phyloP scores from a whole-genome alignment of 176 grass and related monocot genomes.

The Rhipidocladum racemiflorum region DNA sequence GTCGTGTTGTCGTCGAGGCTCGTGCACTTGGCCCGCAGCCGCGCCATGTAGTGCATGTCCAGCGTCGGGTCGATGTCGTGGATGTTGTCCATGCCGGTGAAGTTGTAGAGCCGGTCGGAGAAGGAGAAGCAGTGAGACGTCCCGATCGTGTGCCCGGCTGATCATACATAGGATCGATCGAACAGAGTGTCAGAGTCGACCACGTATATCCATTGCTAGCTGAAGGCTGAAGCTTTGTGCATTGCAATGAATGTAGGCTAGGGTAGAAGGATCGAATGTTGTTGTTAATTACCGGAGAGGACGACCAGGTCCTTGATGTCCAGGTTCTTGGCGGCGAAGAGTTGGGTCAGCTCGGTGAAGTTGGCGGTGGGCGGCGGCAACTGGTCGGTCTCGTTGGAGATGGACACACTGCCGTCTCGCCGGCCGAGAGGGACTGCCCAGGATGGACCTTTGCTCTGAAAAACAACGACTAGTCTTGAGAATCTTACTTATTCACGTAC shows the following conservation, averaged over 20 bases:
- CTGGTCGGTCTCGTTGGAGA: conserved; percentile 46
- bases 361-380: conserved; percentile 59
- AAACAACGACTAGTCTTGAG: background rate
- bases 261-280: background rate
- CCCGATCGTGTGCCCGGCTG: conserved; percentile 80
- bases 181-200: background rate
- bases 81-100: conserved; percentile 57
- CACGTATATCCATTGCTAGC: background rate
- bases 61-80: conserved; percentile 58
- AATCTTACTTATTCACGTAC: background rate
- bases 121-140: conserved; percentile 65
- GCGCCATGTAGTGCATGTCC: conserved; percentile 44
- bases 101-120: conserved; percentile 74
- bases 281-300: conserved; percentile 53
- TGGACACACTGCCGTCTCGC: conserved; percentile 62
- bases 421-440: conserved; percentile 72
- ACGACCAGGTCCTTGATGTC: conserved; percentile 83
- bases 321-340: conserved; percentile 61
- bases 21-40: conserved; percentile 40
- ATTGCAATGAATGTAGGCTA: background rate
- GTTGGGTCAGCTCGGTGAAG: conserved; percentile 51
- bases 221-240: background rate
- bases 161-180: background rate
- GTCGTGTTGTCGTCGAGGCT: conserved; percentile 66
- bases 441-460: conserved; percentile 67